Conservation (phyloP, 108 stramenopile genomes). For the Pseudonitzschia delicatissima region DNA sequence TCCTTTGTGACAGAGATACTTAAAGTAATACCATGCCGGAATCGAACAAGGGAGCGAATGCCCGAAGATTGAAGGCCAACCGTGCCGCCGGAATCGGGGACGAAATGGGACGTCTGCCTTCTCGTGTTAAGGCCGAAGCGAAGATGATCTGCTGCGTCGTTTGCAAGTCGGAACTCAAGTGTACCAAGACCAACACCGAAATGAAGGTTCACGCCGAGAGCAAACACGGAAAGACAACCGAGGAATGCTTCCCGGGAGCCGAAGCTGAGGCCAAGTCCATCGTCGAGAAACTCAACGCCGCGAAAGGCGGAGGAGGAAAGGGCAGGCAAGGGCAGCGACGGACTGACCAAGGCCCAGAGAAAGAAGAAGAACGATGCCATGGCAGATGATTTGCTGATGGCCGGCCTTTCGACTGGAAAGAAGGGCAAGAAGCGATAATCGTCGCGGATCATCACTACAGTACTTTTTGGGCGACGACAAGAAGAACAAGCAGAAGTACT, state of each 20-base stretch:
- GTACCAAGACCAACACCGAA: slow-evolving; percentile 60
- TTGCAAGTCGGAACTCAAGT: slow-evolving; percentile 42
- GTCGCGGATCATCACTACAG: too few relatives aligned
- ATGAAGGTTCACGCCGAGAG: slow-evolving; percentile 40
- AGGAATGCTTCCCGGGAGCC: slow-evolving; percentile 51
- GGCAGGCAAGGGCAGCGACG: slow-evolving; percentile 1
- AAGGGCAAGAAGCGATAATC: slow-evolving; percentile 34
- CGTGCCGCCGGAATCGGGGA: slow-evolving; percentile 53
- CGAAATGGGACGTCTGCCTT: slow-evolving; percentile 37
- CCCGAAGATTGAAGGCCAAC: slow-evolving; percentile 36
- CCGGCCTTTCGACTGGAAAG: slow-evolving; percentile 37
- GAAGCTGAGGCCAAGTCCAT: slow-evolving; percentile 30
- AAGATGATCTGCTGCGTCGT: slow-evolving; percentile 29
- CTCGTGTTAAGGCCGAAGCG: slow-evolving; percentile 36
- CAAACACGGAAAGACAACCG: slow-evolving; percentile 48
- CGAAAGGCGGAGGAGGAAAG: slow-evolving; percentile 11
- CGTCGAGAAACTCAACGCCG: slow-evolving; percentile 13
- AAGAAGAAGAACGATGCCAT: slow-evolving; percentile 34
- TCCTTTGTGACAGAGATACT: too few relatives aligned
- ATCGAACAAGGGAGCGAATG: slow-evolving; percentile 12
- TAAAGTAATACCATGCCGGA: slow-evolving; percentile 5
- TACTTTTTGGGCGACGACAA: too few relatives aligned
- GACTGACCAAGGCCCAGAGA: slow-evolving; percentile 33
- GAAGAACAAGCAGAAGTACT: too few relatives aligned
- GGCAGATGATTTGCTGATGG: slow-evolving; percentile 42